phyloP scores from a whole-genome alignment of 2,329 filamentous ascomycete species.

The Cryphonectria carpinicola region DNA sequence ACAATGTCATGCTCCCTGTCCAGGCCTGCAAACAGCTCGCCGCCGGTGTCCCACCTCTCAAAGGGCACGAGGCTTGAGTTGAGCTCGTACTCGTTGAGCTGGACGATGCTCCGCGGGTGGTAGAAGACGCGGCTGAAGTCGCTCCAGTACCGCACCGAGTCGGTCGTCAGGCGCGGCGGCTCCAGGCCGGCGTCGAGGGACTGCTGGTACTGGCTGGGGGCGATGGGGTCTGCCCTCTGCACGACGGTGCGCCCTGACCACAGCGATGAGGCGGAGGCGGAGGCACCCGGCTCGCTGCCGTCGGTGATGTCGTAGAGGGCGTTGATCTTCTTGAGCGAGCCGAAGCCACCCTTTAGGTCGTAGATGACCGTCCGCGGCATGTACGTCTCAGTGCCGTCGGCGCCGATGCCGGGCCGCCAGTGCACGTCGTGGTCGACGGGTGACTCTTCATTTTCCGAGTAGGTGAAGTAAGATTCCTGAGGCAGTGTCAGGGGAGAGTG shows the following conservation, averaged over 20 bases:
- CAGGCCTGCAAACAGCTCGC: conserved; percentile 73
- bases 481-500: not conserved
- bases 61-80: conserved; percentile 82
- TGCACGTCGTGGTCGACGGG: conserved; percentile 83
- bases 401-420: conserved; percentile 81
- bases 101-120: conserved; percentile 84
- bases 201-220: conserved; percentile 75
- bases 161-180: conserved; percentile 66
- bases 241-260: conserved; percentile 65
- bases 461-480: conserved; percentile 97
- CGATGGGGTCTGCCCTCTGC: conserved; percentile 69
- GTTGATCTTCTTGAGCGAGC: conserved; percentile 84
- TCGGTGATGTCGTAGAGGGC: conserved; percentile 73
- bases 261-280: conserved; percentile 37
- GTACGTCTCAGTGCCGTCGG: conserved; percentile 87
- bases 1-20: conserved; percentile 84
- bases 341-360: conserved; percentile 92
- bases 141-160: conserved; percentile 90
- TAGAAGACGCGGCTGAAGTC: conserved; percentile 92
- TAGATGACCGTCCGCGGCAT: conserved; percentile 92
- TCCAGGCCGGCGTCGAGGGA: conserved; percentile 73
- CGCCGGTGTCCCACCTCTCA: conserved; percentile 73
- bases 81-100: conserved; percentile 85
- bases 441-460: conserved; percentile 67
- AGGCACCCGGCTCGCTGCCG: conserved; percentile 30